Evolutionary conservation across 768 basidiomycete genomes (phyloP).

Genomic region (Pleurotus giganteus): DNA sequence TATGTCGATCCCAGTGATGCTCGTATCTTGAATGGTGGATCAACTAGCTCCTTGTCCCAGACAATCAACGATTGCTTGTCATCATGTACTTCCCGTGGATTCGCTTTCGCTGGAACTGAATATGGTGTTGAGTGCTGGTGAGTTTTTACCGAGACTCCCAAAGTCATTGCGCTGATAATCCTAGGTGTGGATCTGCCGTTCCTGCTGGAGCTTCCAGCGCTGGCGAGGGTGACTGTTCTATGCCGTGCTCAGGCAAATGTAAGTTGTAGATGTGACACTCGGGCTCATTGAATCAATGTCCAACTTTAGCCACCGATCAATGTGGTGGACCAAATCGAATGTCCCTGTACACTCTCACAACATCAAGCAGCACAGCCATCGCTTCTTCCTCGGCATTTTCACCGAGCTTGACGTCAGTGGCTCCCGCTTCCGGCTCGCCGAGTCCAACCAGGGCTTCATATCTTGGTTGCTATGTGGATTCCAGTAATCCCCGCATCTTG

Average conservation of each 20-base stretch:
- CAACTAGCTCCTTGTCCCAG: slow-evolving; percentile 11
- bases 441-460: too few species aligned
- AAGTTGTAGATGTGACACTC: too few species aligned
- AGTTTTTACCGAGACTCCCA: not conserved
- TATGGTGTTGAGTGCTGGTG: slow-evolving; percentile 33
- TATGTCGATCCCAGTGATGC: not conserved
- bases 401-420: slow-evolving; percentile 12
- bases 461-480: too few species aligned
- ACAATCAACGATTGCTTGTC: slow-evolving; percentile 28
- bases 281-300: too few species aligned
- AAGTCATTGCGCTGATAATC: not conserved
- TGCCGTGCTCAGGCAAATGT: slow-evolving; percentile 31
- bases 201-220: slow-evolving; percentile 15
- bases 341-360: slow-evolving; percentile 13
- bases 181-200: not conserved
- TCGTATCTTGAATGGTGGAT: not conserved
- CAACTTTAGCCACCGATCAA: slow-evolving; percentile 23
- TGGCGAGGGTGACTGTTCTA: slow-evolving; percentile 26
- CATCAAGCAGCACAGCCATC: not conserved
- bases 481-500: too few species aligned
- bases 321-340: slow-evolving; percentile 30
- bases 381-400: slow-evolving; percentile 12
- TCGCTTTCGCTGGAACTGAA: slow-evolving; percentile 28
- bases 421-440: too few species aligned
- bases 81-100: slow-evolving; percentile 24